A percentile compares a stretch with the other conserved stretches of the same genome.
phyloP scores from a whole-genome alignment of 2,329 filamentous ascomycete genomes.

The Penicillium sp. region DNA sequence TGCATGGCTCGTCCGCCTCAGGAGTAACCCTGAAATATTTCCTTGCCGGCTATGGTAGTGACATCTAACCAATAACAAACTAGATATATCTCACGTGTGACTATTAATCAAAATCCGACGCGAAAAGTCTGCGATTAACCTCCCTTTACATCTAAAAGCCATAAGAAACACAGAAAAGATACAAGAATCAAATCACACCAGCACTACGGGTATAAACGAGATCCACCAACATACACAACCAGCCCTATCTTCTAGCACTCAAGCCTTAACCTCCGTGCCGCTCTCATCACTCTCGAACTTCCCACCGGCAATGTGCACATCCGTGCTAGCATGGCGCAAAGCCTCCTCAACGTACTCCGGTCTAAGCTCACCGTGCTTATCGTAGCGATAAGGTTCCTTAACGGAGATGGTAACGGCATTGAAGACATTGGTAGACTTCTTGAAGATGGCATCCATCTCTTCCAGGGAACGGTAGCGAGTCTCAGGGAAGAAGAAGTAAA shows the following conservation, averaged over 20 bases:
- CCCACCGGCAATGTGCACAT: conserved; percentile 9
- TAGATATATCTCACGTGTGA: too few species aligned
- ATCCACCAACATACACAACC: neutral
- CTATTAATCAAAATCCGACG: neutral
- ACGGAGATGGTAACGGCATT: conserved; percentile 43
- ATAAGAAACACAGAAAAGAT: neutral
- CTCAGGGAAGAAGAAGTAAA: conserved; percentile 54
- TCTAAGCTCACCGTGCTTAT: conserved; percentile 48
- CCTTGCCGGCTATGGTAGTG: too few species aligned
- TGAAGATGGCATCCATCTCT: conserved; percentile 60
- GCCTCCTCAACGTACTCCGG: conserved; percentile 42
- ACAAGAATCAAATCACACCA: neutral
- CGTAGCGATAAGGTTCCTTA: conserved; percentile 48
- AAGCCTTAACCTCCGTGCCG: conserved; percentile 10
- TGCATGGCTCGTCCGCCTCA: neutral
- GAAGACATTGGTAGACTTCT: conserved; percentile 44
- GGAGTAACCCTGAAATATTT: neutral
- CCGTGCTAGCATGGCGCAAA: conserved; percentile 16
- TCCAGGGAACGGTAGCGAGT: conserved; percentile 53
- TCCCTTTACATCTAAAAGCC: neutral
- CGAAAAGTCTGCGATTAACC: neutral
- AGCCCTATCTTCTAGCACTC: neutral
- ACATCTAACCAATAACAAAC: neutral
- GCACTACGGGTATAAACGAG: conserved; percentile 1
- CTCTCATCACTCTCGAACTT: conserved; percentile 24